A percentile compares a stretch with the other conserved stretches of the same genome.
phyloP scores from a whole-genome alignment of 768 basidiomycete species.

The Suillus hirtellus region DNA sequence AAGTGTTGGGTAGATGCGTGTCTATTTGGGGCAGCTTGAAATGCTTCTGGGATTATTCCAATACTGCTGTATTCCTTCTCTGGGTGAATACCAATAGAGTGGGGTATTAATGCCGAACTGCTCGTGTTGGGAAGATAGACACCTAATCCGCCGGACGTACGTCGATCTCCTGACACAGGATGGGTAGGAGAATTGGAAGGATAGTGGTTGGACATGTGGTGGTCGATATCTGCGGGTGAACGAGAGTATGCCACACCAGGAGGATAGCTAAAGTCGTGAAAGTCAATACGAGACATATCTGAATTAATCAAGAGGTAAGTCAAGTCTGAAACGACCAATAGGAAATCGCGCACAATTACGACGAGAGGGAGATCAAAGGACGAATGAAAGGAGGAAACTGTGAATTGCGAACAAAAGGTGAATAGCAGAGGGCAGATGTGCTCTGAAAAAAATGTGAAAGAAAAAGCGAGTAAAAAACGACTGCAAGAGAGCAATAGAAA shows the following conservation, averaged over 20 bases:
- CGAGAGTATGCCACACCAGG: constrained; percentile 33
- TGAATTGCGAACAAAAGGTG: constrained; percentile 8
- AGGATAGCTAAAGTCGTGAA: constrained; percentile 40
- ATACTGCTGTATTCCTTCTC: constrained; percentile 38
- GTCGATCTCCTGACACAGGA: constrained; percentile 25
- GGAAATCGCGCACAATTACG: not conserved
- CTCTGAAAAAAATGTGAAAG: constrained; percentile 25
- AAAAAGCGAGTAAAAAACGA: constrained; percentile 25
- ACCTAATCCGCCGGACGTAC: constrained; percentile 17
- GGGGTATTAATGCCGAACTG: constrained; percentile 30
- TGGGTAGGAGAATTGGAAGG: constrained; percentile 17
- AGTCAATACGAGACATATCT: constrained; percentile 47
- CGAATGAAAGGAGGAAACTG: constrained; percentile 4
- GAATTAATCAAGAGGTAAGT: constrained; percentile 8
- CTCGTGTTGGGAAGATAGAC: constrained; percentile 21
- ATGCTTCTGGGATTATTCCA: constrained; percentile 28
- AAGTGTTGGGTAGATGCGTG: constrained; percentile 28
- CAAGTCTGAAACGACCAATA: not conserved
- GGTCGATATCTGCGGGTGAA: constrained; percentile 34
- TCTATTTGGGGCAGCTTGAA: constrained; percentile 37
- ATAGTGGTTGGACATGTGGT: constrained; percentile 23
- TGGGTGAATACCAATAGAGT: constrained; percentile 36
- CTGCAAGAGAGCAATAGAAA: constrained; percentile 31
- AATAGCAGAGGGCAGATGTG: constrained; percentile 7
- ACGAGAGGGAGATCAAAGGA: not conserved